Evolutionary conservation across 2,329 filamentous ascomycete genomes (phyloP), one percentile per base, ranked within the genome.

Genomic region (Byssochlamys sp.): DNA sequence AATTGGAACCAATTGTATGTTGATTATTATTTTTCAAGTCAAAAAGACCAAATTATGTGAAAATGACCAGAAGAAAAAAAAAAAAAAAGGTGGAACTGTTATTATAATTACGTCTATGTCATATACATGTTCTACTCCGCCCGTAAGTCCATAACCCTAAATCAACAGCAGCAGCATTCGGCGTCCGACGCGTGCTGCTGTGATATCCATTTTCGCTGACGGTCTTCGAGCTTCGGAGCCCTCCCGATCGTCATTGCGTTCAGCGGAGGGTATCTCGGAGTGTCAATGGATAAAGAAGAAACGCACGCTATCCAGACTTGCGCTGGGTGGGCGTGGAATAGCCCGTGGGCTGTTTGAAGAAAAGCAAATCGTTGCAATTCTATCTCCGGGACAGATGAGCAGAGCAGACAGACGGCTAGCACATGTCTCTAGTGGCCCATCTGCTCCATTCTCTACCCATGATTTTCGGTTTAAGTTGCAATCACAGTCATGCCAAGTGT

Each of bases 301-400:
- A 45, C n/a, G 14, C n/a, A 45, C 19, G 4, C 19, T 6, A 19
- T 45, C 39, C 39, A 45, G 39, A 14, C 14, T 45, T 7, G 39
- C n/a, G n/a, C 39, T 10, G 39, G 39, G 19, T 45, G n/a, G 5
- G 14, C 39, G 19, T 45, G n/a, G 39, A 4, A 45, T 14, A 45
- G 39, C 39, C 39, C n/a, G n/a, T 45, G 4, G 39, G 14, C 39
- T 45, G 39, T 19, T 14, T 7, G 39, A n/a, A 45, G 53, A 61
- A 53, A 58, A 56, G 25, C 48, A 59, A 59, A 54, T 35, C 45
- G 59, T 55, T 31, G 58, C 55, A 59, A 57, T 62, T 61, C 60
- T 62, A 66, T 65, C 64, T 58, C 64, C 63, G 62, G 64, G 64
- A 66, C 62, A 67, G 65, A 60, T 57, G 33, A 52, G 35, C 53